These are phyloP conservation scores for Raphidocelis subcapitata DNA, from an alignment of 139 green algal genomes.

Conservation along the genomic window DNA sequence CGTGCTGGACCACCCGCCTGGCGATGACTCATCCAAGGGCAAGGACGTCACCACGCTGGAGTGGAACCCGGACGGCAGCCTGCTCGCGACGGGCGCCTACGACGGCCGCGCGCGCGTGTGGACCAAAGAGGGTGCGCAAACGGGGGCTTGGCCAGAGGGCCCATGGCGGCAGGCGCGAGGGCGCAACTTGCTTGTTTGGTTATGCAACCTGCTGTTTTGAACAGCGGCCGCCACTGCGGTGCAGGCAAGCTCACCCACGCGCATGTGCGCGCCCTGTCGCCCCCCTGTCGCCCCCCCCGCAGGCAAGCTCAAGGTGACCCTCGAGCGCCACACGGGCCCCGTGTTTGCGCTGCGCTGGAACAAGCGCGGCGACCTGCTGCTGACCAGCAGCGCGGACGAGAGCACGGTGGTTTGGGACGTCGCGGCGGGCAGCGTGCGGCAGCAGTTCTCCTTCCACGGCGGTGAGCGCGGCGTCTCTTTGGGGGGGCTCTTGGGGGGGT, in stretches of 20 bases:
- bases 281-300: not conserved
- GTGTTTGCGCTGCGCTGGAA: constrained; percentile 96
- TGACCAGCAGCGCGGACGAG: constrained; percentile 88
- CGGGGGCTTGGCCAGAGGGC: too few species aligned
- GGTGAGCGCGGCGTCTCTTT: constrained; percentile 36
- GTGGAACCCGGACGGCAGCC: constrained; percentile 81
- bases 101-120: constrained; percentile 86
- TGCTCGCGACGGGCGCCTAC: constrained; percentile 88
- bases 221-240: too few species aligned
- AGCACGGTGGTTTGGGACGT: constrained; percentile 78
- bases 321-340: constrained; percentile 78
- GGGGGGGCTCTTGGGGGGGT: not conserved
- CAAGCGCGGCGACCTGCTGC: constrained; percentile 81
- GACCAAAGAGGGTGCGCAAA: constrained; percentile 66
- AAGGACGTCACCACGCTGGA: constrained; percentile 94
- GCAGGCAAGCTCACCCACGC: too few species aligned
- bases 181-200: not conserved
- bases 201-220: too few species aligned
- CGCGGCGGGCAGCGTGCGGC: constrained; percentile 65
- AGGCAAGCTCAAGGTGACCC: constrained; percentile 74
- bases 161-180: not conserved
- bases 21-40: constrained; percentile 34
- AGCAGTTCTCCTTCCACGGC: constrained; percentile 77
- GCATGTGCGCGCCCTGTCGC: too few species aligned
- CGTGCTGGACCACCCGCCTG: constrained; percentile 38